Conservation (phyloP, 768 basidiomycete genomes). For the Boletus reticuloceps region DNA sequence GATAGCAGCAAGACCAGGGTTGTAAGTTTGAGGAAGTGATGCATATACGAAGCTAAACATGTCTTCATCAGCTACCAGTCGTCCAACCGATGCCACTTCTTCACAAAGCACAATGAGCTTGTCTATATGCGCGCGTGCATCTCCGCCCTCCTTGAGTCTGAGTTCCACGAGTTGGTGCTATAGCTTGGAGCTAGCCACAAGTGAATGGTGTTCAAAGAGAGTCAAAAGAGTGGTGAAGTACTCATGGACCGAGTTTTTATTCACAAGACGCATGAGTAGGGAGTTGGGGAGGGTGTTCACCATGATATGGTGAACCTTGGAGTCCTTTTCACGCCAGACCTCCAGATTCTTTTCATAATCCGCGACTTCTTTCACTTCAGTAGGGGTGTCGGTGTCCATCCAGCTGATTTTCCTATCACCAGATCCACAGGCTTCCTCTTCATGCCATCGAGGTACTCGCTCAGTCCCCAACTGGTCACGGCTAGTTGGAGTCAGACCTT, state of each 20-base stretch:
- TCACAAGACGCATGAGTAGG: not conserved
- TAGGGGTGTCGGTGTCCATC: not conserved
- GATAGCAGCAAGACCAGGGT: not conserved
- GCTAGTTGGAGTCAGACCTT: not conserved
- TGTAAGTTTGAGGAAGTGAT: not conserved
- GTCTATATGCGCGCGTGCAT: not conserved
- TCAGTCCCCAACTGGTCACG: conserved; percentile 6
- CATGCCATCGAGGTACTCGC: conserved; percentile 23
- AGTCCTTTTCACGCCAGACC: not conserved
- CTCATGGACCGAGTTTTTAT: not conserved
- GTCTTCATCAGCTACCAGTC: not conserved
- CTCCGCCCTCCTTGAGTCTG: not conserved
- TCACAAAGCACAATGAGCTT: too few relatives aligned
- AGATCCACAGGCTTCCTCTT: conserved; percentile 14
- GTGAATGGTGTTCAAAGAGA: not conserved
- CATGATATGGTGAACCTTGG: not conserved
- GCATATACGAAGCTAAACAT: not conserved
- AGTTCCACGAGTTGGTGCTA: not conserved
- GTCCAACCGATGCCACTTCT: not conserved
- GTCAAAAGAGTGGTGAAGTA: not conserved
- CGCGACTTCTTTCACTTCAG: not conserved
- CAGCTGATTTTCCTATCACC: not conserved
- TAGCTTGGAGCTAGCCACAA: not conserved
- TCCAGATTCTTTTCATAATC: not conserved
- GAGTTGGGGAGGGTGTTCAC: not conserved